Conservation (phyloP, 345 rosid species). For the Ceriops decandra region DNA sequence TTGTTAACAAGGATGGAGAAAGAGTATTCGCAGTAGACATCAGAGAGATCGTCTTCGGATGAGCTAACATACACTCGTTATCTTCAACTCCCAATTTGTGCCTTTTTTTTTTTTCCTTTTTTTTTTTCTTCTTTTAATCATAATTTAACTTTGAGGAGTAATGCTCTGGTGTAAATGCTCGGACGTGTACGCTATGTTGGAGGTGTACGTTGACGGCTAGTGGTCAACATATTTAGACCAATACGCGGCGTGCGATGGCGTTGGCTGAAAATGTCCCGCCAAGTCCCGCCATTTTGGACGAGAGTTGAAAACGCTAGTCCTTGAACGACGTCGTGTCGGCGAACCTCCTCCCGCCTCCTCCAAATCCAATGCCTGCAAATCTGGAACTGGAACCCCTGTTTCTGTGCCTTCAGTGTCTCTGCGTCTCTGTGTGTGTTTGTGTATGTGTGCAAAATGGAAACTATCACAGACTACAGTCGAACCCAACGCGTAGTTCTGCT, state of each 20-base stretch:
- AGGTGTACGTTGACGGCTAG: background rate
- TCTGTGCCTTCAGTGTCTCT: background rate
- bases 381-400: background rate
- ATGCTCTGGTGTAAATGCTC: background rate
- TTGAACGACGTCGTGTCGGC: conserved; percentile 1
- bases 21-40: conserved; percentile 33
- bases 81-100: background rate
- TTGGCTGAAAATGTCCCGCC: conserved; percentile 7
- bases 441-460: conserved; percentile 1
- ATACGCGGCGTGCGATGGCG: no score
- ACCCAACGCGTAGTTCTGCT: conserved; percentile 77
- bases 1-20: conserved; percentile 25
- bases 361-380: background rate
- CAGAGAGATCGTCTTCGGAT: background rate
- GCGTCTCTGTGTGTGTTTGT: conserved; percentile 5
- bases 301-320: background rate
- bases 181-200: no score
- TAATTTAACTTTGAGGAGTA: background rate
- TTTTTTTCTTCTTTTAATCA: no score
- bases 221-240: no score
- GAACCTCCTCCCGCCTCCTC: background rate
- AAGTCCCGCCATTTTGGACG: conserved; percentile 13
- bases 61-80: background rate
- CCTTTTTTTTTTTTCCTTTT: no score
- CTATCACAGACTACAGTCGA: conserved; percentile 41